Evolutionary conservation across 345 rosid genomes (phyloP).

Genomic region (Camelina laxa): DNA sequence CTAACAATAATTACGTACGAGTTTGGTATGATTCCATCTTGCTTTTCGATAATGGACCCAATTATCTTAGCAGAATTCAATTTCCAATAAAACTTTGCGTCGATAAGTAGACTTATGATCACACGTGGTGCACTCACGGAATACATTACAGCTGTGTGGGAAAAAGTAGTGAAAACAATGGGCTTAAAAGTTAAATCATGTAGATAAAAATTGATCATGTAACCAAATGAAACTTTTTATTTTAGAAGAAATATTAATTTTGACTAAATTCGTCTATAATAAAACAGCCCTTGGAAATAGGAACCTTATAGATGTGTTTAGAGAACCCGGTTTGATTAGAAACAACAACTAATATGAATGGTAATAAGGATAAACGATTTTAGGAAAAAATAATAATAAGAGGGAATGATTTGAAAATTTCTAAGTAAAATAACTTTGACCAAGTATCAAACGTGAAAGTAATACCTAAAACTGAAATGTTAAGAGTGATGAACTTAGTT

Average conservation of each 20-base stretch:
- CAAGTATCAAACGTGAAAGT: background rate
- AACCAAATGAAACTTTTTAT: conserved; percentile 11
- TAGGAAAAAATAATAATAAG: background rate
- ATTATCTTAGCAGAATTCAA: conserved; percentile 22
- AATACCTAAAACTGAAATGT: background rate
- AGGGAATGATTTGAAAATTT: background rate
- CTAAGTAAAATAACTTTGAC: background rate
- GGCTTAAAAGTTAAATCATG: background rate
- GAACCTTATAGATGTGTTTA: background rate
- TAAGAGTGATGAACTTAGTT: background rate
- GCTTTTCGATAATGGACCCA: conserved; percentile 36
- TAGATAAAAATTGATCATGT: background rate
- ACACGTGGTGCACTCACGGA: conserved; percentile 34
- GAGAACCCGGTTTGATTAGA: background rate
- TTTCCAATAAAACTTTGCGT: conserved; percentile 23
- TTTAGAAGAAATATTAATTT: background rate
- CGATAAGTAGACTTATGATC: conserved; percentile 29
- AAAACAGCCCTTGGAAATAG: background rate
- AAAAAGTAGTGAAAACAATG: conserved; percentile 22
- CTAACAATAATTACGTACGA: conserved; percentile 26
- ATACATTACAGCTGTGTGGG: conserved; percentile 31
- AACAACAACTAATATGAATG: background rate
- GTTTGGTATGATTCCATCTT: conserved; percentile 44
- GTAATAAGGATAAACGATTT: background rate
- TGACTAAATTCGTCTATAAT: conserved; percentile 1